Conservation (phyloP, 164 flowering plant species). For the Stephania japonica region DNA sequence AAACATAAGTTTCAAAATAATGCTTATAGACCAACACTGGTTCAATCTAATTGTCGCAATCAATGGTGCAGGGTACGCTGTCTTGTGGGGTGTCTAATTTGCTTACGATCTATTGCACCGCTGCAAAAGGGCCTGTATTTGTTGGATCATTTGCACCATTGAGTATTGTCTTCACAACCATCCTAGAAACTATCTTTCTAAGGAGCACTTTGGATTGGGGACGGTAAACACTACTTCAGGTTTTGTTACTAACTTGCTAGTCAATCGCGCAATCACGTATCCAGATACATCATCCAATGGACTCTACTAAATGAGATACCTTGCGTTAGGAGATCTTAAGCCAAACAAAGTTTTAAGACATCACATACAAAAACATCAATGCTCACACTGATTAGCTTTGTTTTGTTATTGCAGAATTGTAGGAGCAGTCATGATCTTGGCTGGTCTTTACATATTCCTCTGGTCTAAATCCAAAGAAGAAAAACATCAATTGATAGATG, state of each 20-base stretch:
- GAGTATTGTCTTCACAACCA: neutral
- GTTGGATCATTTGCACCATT: neutral
- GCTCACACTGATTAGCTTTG: no score
- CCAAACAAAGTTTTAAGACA: no score
- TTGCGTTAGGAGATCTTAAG: no score
- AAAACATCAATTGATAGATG: neutral
- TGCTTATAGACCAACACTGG: no score
- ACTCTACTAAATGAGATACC: no score
- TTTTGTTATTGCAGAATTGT: constrained; percentile 11
- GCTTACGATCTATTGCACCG: neutral
- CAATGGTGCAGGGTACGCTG: neutral
- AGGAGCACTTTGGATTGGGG: neutral
- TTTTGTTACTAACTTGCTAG: no score
- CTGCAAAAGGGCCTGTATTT: neutral
- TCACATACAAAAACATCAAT: no score
- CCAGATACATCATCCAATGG: no score
- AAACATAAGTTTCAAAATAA: no score
- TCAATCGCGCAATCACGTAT: no score
- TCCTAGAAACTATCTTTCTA: neutral
- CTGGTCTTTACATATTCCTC: constrained; percentile 9
- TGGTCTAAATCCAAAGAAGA: constrained; percentile 17
- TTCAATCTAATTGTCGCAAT: no score
- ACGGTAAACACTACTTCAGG: neutral
- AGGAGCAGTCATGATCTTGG: constrained; percentile 8
- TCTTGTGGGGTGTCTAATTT: neutral